These are phyloP conservation scores for Vitis hybrid DNA, from an alignment of 177 flowering plant genomes.

Conservation along the genomic window DNA sequence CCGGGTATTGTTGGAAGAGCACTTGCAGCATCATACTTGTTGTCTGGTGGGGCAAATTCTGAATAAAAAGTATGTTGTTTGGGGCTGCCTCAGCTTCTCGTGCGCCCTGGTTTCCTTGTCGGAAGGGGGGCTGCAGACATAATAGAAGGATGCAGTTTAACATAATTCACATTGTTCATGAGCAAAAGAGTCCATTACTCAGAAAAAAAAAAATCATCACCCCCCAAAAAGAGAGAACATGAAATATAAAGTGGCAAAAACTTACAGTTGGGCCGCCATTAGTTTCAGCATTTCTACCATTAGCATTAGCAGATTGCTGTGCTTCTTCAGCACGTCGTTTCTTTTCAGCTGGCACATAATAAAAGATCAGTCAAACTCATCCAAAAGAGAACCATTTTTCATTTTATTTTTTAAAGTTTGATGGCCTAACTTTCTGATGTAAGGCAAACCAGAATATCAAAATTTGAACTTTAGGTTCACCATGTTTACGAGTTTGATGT, in stretches of 20 bases:
- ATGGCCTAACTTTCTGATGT: too few relatives aligned
- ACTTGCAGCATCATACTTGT: constrained; percentile 76
- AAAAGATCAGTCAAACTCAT: neutral
- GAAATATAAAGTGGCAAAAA: constrained; percentile 2
- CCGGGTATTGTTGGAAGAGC: constrained; percentile 90
- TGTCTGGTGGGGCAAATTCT: constrained; percentile 88
- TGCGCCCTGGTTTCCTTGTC: constrained; percentile 50
- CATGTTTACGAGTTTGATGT: too few relatives aligned
- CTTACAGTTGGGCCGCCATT: constrained; percentile 77
- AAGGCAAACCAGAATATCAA: too few relatives aligned
- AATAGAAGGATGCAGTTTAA: neutral
- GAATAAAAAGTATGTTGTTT: constrained; percentile 84
- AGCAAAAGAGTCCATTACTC: neutral
- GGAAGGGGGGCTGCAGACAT: constrained; percentile 50
- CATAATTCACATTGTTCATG: neutral
- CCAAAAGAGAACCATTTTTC: neutral
- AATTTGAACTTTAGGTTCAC: too few relatives aligned
- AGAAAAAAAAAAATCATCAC: neutral
- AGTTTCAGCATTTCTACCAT: constrained; percentile 50
- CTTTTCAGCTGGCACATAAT: constrained; percentile 64
- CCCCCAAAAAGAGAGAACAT: neutral
- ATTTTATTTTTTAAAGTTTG: too few relatives aligned
- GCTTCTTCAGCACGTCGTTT: constrained; percentile 67
- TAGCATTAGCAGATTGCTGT: constrained; percentile 47
- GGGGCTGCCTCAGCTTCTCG: constrained; percentile 61